Evolutionary conservation across 177 flowering plant genomes (phyloP), one percentile per base, ranked within the genome.

Genomic region (Tripterygium wilfordii): DNA sequence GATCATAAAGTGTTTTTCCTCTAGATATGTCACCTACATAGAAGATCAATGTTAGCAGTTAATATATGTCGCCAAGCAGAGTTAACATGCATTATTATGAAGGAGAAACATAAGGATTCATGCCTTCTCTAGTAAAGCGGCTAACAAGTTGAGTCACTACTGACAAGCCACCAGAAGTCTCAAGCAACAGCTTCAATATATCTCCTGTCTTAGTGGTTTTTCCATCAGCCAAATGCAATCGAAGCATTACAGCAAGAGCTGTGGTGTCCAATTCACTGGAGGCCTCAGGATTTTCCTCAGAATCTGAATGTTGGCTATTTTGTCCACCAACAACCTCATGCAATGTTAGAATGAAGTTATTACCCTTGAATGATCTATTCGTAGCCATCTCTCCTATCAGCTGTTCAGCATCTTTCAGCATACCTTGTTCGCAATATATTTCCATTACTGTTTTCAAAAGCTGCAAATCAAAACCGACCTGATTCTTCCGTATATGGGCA

Each of bases 361-460:
- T 63, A 42, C 65, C 58, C 36, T 50, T 54, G 46, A 63, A 46
- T 5, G 40, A 57, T 19, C 44, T 57, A 43, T 44, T 54, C 29
- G 43, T 42, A 38, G 53, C 39, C 69, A 80, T 67, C 49, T 79
- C 76, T 61, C 75, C 66, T 23, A 74, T 57, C 52, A 85, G 66
- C 55, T 67, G 57, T 54, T 78, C 73, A 5, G 69, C 80, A 24
- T 81, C 89, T 23, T 16, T 65, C 20, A 70, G 32, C 95, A 88
- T 75, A 25, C 95, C 83, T 42, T 71, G 77, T 58, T 69, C 74
- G 70, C 83, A 73, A 60, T 77, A 85, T 9, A 85, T 45, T 47
- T 63, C 66, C 72, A 91, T 58, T 37, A 75, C 78, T 27, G 69
- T 65, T 65, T 56, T 78, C 64, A 48, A 71, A 45, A 91, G 90